Evolutionary conservation across 306 rosid species (phyloP), one percentile per base, ranked within the genome.

Genomic region (Sesbania bispinosa): DNA sequence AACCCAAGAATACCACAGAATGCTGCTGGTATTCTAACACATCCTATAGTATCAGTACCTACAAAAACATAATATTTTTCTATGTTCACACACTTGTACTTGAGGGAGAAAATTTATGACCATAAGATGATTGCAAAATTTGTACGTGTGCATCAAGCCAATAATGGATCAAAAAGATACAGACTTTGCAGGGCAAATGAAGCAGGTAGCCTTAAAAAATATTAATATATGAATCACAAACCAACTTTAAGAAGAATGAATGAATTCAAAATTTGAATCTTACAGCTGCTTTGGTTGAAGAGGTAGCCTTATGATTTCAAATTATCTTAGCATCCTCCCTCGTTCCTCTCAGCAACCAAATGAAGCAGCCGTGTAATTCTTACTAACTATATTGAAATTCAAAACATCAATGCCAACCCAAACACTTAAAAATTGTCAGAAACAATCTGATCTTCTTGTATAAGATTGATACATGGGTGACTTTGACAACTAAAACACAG

Each of bases 1-100:
- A 68, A 89, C 43, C 90, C 96, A 83, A 89, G 55, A 67, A 89
- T 67, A 80, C 92, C 83, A 83, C 92, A 87, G 72, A 89, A 87
- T 47, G 92, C 81, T 32, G 92, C 90, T 33, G 96, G 86, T 55
- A 83, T 82, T 80, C 96, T 87, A 52, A 89, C 83, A 67, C 92
- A 84, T 41, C 96, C 96, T 20, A 79, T 81, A 4, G 96, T 89
- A 85, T 89, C 96, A 67, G 82, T 85, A 54, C 96, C 96, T 89
- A 67, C 47, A 80, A 54, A 70, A 51, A 14, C 32, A 57, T 11
- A 60, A 68, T 4, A 58, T 39, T 36, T 48, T 43, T 11, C 23
- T 32, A 48, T 14, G 70, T 67, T 75, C 13, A 77, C 16, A 18
- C n/a, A 45, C 61, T 10, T 27, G 48, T 58, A 21, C 13, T 32